phyloP scores from a whole-genome alignment of 352 stramenopile species.

The Phytopythium aichiense region DNA sequence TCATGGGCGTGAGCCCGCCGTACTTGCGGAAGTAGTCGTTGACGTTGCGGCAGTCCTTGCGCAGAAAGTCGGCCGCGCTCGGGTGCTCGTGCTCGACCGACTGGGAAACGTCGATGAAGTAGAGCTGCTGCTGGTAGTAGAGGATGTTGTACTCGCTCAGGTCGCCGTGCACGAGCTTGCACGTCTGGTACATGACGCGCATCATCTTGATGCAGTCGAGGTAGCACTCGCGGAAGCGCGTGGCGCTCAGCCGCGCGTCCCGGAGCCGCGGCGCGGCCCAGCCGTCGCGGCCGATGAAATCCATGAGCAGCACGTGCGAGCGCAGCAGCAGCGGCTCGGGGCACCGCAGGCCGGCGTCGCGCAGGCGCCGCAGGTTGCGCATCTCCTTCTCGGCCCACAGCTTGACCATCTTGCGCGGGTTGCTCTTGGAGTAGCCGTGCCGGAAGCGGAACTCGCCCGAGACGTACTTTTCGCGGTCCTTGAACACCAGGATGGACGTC shows the following conservation, averaged over 20 bases:
- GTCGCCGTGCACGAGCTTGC: slow-evolving; percentile 97
- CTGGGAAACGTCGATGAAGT: slow-evolving; percentile 99
- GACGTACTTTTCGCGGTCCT: slow-evolving; percentile 99
- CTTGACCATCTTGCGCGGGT: slow-evolving; percentile 99
- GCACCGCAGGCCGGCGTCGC: slow-evolving; percentile 88
- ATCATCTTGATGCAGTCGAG: slow-evolving; percentile 95
- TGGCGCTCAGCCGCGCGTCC: slow-evolving; percentile 91
- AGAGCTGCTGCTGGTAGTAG: slow-evolving; percentile 96
- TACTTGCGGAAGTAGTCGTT: slow-evolving; percentile 96
- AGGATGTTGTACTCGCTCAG: slow-evolving; percentile 99
- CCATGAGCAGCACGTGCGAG: slow-evolving; percentile 98
- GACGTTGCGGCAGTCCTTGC: slow-evolving; percentile 97
- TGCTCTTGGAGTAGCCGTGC: slow-evolving; percentile 95
- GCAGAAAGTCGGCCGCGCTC: slow-evolving; percentile 96
- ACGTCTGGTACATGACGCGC: slow-evolving; percentile 95
- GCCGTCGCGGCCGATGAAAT: slow-evolving; percentile 96
- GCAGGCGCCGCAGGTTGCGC: slow-evolving; percentile 95
- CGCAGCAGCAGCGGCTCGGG: slow-evolving; percentile 94
- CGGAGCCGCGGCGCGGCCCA: slow-evolving; percentile 95
- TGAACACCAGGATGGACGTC: slow-evolving; percentile 97
- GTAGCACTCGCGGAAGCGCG: slow-evolving; percentile 93
- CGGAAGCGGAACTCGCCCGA: slow-evolving; percentile 97
- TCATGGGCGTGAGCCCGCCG: slow-evolving; percentile 90
- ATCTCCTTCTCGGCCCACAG: slow-evolving; percentile 99
- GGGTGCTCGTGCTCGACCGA: slow-evolving; percentile 98